phyloP scores from a whole-genome alignment of 331 rosid genomes.

The Ulmus americana region DNA sequence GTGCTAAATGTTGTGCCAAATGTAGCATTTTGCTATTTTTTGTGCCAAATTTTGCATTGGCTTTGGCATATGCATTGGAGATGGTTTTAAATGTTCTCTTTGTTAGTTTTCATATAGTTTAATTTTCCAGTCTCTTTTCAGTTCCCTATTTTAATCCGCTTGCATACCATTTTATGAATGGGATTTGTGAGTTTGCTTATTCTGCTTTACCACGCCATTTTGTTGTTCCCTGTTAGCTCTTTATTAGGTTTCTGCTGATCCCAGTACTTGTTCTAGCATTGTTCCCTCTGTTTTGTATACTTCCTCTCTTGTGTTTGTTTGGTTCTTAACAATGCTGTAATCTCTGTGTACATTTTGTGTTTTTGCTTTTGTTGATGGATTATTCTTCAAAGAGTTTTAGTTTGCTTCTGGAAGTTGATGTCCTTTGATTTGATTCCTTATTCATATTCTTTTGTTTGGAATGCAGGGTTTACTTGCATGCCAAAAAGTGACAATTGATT shows the following conservation, averaged over 20 bases:
- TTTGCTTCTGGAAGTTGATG: constrained; percentile 48
- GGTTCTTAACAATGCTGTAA: not conserved
- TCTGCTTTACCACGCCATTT: not conserved
- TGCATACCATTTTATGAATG: no score
- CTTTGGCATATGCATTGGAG: not conserved
- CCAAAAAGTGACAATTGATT: constrained; percentile 11
- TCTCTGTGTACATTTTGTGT: constrained; percentile 5
- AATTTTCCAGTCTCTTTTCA: no score
- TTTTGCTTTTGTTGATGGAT: constrained; percentile 23
- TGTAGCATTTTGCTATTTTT: not conserved
- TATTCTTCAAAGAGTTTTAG: constrained; percentile 31
- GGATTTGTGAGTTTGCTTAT: no score
- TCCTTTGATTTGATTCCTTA: constrained; percentile 34
- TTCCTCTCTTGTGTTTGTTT: not conserved
- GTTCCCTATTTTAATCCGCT: no score
- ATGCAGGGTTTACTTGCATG: constrained; percentile 20
- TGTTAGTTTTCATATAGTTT: no score
- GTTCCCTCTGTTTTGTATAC: not conserved
- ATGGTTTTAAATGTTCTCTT: no score
- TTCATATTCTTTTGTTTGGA: constrained; percentile 25
- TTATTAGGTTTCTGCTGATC: constrained; percentile 5
- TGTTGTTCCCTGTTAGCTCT: not conserved
- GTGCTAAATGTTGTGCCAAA: no score
- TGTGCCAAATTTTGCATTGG: not conserved
- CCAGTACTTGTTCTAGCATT: not conserved